Base-by-base conservation (phyloP, 139 green algal species). In the Raphidocelis subcapitata region DNA sequence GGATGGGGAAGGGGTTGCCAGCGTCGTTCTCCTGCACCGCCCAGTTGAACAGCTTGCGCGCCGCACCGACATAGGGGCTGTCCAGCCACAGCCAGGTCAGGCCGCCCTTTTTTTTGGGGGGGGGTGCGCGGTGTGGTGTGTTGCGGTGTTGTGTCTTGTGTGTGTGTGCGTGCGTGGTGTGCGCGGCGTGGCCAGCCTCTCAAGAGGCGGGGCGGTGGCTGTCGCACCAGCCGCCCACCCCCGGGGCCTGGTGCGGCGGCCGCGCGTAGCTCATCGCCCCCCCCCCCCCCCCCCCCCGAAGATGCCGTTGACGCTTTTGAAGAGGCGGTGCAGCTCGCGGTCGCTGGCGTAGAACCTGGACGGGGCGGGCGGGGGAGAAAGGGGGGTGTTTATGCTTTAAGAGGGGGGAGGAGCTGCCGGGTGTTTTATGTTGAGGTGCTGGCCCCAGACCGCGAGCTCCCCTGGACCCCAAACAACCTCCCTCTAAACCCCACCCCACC, bases 31-130 rank as follows among this genome's bases (percentile, higher is more conserved):
- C 84, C 59, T 90, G 74, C 33, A 90, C 75, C 18, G 91, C 89
- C 91, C 87, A 92, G 56, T 88, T 84, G 68, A 90, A 91, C 24
- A 96, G 85, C 87, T 96, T 96, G 62, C 86, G 82, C 0, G 91
- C 91, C 15, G 91, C 81, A 23, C 93, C 69, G 2, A 95, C 90
- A 66, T 96, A 95, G 3, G 90, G 90, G 28, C 81, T 80, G 74
- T 94, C 89, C 64, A 92, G 79, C 86, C 88, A 95, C 49, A 96
- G 68, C 75, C 91, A 91, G 0, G 91, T 96, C 20, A 96, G 73
- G 36, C 72, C 72, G 32, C 62, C 62, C 72, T 72, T 8, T 49
- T 49, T 49, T 8, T 20, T 8, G 8, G 41, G 8, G 12, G 41
- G 41, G 12, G 12, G 41, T 12, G 41, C 41, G 8, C 41, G 12